Percentiles rank a stretch among this genome's conserved stretches.
Evolutionary conservation across 2,329 filamentous ascomycete genomes (phyloP).

Genomic region (Nemania abortiva): DNA sequence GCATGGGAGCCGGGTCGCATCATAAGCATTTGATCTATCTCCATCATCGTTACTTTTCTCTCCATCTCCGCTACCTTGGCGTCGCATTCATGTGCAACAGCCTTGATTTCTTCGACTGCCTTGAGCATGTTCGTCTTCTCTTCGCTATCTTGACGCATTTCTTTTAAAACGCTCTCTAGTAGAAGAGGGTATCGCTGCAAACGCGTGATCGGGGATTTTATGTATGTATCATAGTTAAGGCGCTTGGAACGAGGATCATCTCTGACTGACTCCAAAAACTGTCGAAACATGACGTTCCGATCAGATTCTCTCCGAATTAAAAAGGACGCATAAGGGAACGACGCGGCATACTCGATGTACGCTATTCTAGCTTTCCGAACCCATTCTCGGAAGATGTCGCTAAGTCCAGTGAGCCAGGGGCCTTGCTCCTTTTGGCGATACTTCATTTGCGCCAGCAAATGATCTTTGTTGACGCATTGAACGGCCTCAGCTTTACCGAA

Average conservation of each 20-base stretch:
- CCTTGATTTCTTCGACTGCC: conserved; percentile 91
- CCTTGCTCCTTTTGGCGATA: conserved; percentile 98
- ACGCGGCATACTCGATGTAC: conserved; percentile 92
- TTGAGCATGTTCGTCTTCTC: conserved; percentile 87
- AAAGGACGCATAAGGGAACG: conserved; percentile 86
- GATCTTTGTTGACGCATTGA: conserved; percentile 91
- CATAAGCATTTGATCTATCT: conserved; percentile 84
- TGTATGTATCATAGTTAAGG: conserved; percentile 92
- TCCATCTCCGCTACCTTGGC: conserved; percentile 91
- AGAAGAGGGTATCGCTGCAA: conserved; percentile 91
- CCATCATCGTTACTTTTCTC: conserved; percentile 89
- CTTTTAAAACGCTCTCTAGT: conserved; percentile 84
- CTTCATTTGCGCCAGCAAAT: conserved; percentile 91
- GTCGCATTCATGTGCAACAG: conserved; percentile 91
- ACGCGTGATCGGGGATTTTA: conserved; percentile 93
- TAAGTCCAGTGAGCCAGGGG: conserved; percentile 93
- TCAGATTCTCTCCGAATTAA: conserved; percentile 86
- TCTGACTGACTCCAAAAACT: conserved; percentile 84
- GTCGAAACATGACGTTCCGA: conserved; percentile 85
- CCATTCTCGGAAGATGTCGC: conserved; percentile 98
- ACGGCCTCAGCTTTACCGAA: conserved; percentile 93
- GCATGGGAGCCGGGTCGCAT: conserved; percentile 89
- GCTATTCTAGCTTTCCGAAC: conserved; percentile 90
- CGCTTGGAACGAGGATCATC: conserved; percentile 83
- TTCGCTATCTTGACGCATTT: conserved; percentile 85